Evolutionary conservation across 2,329 filamentous ascomycete species (phyloP).

Genomic region (Colletotrichum euphorbiae): DNA sequence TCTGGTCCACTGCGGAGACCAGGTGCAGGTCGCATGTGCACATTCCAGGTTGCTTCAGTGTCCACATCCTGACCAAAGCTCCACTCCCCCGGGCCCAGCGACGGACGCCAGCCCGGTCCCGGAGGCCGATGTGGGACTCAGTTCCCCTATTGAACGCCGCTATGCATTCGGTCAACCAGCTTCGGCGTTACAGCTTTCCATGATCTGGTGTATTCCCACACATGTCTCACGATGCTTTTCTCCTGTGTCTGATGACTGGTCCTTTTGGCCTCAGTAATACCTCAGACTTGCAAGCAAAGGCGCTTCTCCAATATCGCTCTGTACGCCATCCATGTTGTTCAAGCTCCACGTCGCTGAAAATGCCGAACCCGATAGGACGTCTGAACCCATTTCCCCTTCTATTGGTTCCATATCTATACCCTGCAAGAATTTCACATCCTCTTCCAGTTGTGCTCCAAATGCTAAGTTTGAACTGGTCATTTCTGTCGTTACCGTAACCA

Average conservation of each 20-base stretch:
- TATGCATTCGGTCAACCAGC: too few species aligned
- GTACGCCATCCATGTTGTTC: background rate
- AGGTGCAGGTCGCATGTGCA: too few species aligned
- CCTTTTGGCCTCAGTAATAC: background rate
- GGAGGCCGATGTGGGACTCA: background rate
- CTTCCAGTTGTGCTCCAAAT: constrained; percentile 30
- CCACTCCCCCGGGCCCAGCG: background rate
- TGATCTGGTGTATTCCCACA: too few species aligned
- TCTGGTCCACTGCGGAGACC: too few species aligned
- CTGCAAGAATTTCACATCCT: constrained; percentile 28
- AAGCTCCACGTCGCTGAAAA: constrained; percentile 3
- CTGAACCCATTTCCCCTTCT: background rate
- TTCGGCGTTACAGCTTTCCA: too few species aligned
- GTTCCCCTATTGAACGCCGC: too few species aligned
- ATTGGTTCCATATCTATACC: constrained; percentile 1
- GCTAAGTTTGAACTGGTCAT: constrained; percentile 10
- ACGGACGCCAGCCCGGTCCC: too few species aligned
- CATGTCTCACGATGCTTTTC: background rate
- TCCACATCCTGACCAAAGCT: too few species aligned
- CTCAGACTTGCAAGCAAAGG: background rate
- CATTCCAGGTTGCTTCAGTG: too few species aligned
- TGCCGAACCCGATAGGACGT: background rate
- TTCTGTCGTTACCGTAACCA: constrained; percentile 8
- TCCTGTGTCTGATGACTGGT: background rate
- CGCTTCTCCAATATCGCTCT: background rate